Percentiles rank a stretch among this genome's conserved stretches.
Evolutionary conservation across 2,329 filamentous ascomycete genomes (phyloP).

Genomic region (Curvularia eragrostidis): DNA sequence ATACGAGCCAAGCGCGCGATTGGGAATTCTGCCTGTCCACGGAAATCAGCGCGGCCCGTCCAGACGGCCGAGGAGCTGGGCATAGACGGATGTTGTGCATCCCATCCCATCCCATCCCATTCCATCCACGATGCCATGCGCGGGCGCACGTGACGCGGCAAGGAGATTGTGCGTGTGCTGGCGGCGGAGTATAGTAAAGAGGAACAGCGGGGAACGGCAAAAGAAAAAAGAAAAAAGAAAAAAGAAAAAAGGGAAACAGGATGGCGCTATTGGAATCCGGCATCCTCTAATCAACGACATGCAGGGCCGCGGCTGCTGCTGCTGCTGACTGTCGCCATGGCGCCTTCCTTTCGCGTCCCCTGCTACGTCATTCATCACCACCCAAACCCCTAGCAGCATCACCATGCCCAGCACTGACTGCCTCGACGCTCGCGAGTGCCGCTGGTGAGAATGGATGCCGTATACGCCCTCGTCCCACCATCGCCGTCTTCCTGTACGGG

Average conservation of each 20-base stretch:
- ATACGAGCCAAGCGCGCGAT: background rate
- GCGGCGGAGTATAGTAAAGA: background rate
- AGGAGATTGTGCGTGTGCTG: constrained; percentile 4
- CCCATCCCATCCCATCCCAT: too few relatives aligned
- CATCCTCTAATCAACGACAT: background rate
- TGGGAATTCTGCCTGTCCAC: background rate
- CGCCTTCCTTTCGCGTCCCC: background rate
- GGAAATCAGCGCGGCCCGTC: constrained; percentile 23
- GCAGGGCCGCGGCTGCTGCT: background rate
- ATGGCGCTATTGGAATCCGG: background rate
- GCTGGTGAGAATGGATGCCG: background rate
- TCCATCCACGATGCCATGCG: background rate
- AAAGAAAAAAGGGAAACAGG: constrained; percentile 2
- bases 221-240: background rate
- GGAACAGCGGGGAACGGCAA: background rate
- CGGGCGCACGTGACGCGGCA: background rate
- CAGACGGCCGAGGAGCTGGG: background rate
- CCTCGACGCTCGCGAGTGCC: background rate
- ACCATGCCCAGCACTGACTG: background rate
- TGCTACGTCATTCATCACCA: constrained; percentile 9
- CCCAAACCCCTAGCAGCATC: background rate
- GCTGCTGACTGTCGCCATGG: background rate
- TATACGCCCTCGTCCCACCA: constrained; percentile 11
- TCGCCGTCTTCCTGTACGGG: background rate
- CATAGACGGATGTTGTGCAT: too few relatives aligned